Evolutionary conservation across 2,329 filamentous ascomycete species (phyloP), one percentile per base, ranked within the genome.

Genomic region (Venturia aucupariae): DNA sequence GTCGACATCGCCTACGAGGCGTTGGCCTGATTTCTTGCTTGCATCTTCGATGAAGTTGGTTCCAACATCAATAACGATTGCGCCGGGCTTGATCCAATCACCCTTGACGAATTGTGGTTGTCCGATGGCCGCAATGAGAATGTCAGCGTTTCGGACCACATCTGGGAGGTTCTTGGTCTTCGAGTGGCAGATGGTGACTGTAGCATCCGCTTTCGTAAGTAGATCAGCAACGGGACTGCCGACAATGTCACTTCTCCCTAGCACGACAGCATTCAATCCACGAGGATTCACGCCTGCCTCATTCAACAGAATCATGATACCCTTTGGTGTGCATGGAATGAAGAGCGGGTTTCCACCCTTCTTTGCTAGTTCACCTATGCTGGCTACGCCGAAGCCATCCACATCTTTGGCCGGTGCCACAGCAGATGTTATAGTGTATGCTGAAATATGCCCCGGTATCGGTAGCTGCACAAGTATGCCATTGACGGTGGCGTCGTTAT

Each of bases 291-390:
- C 85, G 8, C 92, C 92, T 24, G 88, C 86, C 75, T 94, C 90
- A 74, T 90, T 78, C 66, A 99, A 81, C 69, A 99, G 82, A 51
- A 90, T 89, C 92, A 99, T 97, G 72, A 97, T 90, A 72, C 94
- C 94, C 80, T 97, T 93, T 62, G 94, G 94, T 1, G 94, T 99
- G 82, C 94, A 99, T 59, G 94, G 94, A 54, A 90, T 85, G 78
- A 99, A 99, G 67, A 90, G 82, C 59, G 94, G 94, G 69, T 84
- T 85, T 55, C 94, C 94, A 61, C 94, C 93, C 71, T 92, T 87
- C 84, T 99, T 99, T 71, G 94, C 92, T 70, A 99, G 84, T 80
- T 97, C 93, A 68, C 94, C 94, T 74, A 99, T 97, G 79, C 97
- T 99, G 72, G 83, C 84, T 65, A 91, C 88, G 65, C 94, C 93